Evolutionary conservation across 345 rosid genomes (phyloP).

Genomic region (Hibiscus trionum): DNA sequence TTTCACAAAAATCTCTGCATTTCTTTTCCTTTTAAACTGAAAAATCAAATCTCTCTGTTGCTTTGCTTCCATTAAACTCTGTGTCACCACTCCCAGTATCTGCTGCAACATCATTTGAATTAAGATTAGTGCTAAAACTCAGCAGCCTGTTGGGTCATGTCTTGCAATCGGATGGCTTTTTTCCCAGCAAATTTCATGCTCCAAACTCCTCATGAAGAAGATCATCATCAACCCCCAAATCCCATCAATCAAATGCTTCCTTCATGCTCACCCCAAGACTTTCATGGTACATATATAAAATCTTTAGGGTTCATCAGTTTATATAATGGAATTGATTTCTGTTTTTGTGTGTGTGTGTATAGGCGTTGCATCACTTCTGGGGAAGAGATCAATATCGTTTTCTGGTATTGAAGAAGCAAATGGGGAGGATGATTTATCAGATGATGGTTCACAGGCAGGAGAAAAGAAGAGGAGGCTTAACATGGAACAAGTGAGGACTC

Average conservation of each 20-base stretch:
- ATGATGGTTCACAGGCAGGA: constrained; percentile 90
- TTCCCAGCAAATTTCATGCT: constrained; percentile 83
- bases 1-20: constrained; percentile 22
- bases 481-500: constrained; percentile 88
- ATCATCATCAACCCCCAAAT: constrained; percentile 39
- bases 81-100: neutral
- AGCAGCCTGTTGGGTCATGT: constrained; percentile 26
- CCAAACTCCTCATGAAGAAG: constrained; percentile 59
- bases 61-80: constrained; percentile 4
- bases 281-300: constrained; percentile 45
- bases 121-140: neutral
- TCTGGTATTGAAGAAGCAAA: constrained; percentile 50
- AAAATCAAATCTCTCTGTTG: constrained; percentile 8
- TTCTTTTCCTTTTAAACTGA: constrained; percentile 1
- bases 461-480: constrained; percentile 94
- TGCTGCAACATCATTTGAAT: constrained; percentile 3
- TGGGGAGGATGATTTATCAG: constrained; percentile 79
- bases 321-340: constrained; percentile 6
- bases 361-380: constrained; percentile 80
- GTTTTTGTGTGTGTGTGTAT: constrained; percentile 3
- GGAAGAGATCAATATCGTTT: constrained; percentile 73
- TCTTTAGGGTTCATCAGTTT: neutral
- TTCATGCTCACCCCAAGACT: constrained; percentile 63
- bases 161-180: constrained; percentile 88
- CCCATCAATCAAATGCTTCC: constrained; percentile 66